Base-by-base conservation (phyloP, 495 filamentous ascomycete genomes). In the Aspergillus coremiiformis region DNA sequence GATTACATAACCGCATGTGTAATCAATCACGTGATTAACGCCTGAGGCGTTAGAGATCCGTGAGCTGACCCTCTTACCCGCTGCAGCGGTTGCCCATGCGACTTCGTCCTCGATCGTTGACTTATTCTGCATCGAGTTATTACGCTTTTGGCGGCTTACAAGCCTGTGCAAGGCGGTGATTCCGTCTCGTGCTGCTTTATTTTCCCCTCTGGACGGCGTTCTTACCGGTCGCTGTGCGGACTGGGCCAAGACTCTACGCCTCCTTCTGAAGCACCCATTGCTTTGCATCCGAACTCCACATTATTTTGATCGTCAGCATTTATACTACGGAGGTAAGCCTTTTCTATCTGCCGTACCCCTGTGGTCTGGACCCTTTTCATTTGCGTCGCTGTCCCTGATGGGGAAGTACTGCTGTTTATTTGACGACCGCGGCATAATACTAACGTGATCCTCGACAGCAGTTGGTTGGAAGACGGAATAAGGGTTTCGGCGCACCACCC, bases 161-260 rank as follows among this genome's bases (percentile, higher is more conserved):
- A 64, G 68, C 64, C 66, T 59, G 54, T 66, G 60, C 58, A 64
- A 65, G 68, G 65, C 68, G 66, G 68, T 22, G 59, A 41, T 56
- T 47, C 64, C 63, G 64, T 70, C 63, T 65, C 58, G 64, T 61
- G 60, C 61, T 65, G 65, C 53, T 50, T 55, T 51, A 21, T 52
- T 60, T 29, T 26, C 29, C 61, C 54, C 51, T 52, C 42, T 62
- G 47, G 53, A 59, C 60, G 54, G 29, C 51, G 54, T 59, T 64
- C 58, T 53, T 49, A 55, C 60, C 63, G 65, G 60, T 66, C 67
- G 64, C 68, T 67, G 52, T 53, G 61, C 51, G 59, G 46, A 49
- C 59, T 61, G 52, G 57, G 56, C 56, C 58, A 65, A 65, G 59
- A 55, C 57, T 62, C 68, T 60, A 62, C 60, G 59, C 64, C 67